phyloP scores from a whole-genome alignment of 306 rosid genomes.

The Arachis hypogaea region DNA sequence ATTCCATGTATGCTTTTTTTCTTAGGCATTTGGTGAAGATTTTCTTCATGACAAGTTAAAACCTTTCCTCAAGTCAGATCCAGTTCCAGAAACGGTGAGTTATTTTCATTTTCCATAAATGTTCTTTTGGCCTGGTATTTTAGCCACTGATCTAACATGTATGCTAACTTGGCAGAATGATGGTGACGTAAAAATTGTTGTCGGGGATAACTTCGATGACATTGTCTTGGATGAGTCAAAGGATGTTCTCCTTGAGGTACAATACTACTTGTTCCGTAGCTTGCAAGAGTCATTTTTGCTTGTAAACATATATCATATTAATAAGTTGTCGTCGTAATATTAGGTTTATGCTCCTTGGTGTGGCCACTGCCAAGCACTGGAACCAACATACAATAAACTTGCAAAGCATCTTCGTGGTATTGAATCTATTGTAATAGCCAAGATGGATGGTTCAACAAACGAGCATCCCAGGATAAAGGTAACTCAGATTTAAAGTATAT shows the following conservation, averaged over 20 bases:
- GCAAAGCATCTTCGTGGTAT: slow-evolving; percentile 84
- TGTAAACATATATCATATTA: slow-evolving; percentile 31
- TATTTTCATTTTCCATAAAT: slow-evolving; percentile 28
- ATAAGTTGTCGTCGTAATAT: slow-evolving; percentile 21
- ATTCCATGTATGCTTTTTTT: slow-evolving; percentile 11
- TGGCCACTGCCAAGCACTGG: slow-evolving; percentile 97
- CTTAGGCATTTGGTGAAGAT: slow-evolving; percentile 77
- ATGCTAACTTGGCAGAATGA: slow-evolving; percentile 57
- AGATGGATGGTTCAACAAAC: slow-evolving; percentile 98
- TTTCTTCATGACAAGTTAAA: slow-evolving; percentile 91
- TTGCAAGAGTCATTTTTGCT: slow-evolving; percentile 24
- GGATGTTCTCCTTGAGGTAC: slow-evolving; percentile 98
- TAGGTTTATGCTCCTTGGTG: slow-evolving; percentile 99
- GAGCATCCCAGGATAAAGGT: slow-evolving; percentile 99
- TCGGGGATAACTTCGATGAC: slow-evolving; percentile 86
- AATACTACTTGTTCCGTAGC: slow-evolving; percentile 5
- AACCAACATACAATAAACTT: slow-evolving; percentile 93
- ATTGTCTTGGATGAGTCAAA: slow-evolving; percentile 93
- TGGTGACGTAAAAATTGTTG: slow-evolving; percentile 85
- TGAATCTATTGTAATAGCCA: slow-evolving; percentile 91
- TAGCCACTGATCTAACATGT: slow-evolving; percentile 6
- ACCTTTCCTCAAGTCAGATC: slow-evolving; percentile 90
- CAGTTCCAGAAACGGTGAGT: slow-evolving; percentile 86
- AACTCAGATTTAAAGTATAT: slow-evolving; percentile 34
- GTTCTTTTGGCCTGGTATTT: slow-evolving; percentile 21